Base-by-base conservation (phyloP, 345 rosid genomes). In the Balakata baccata region DNA sequence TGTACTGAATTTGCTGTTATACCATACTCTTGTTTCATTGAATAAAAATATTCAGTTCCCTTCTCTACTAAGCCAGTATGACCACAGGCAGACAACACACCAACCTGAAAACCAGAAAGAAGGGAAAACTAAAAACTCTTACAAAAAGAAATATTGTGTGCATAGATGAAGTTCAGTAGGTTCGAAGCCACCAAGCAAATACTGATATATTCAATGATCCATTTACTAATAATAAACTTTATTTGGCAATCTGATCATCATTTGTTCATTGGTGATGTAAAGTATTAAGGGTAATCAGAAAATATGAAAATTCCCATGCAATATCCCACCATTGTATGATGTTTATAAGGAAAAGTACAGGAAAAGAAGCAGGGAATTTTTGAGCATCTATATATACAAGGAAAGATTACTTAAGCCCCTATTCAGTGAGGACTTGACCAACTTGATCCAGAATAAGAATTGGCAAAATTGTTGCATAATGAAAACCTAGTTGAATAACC, bases 11-110 rank as follows among this genome's bases (percentile, higher is more conserved):
- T 90, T 69, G 92, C 80, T 38, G 23, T 80, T 81, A 88, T 78
- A 37, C 83, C 89, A 69, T 86, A 90, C 61, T 83, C 82, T 76
- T 47, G 85, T 77, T 68, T 79, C 90, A 88, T 90, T 20, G 73
- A 82, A 76, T 85, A 63, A 68, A 90, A 90, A 69, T 79, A 83
- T 61, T 83, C 76, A 39, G 63, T 86, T 34, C 90, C 94, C 77
- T 80, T 83, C 22, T 85, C 88, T 47, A 86, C 83, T 54, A 86
- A 80, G 66, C 94, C 94, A 63, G 87, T 79, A 74, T 90, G 94
- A 80, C 92, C 81, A 69, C 94, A 90, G 17, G 90, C 89, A 72
- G 94, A 86, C 79, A 90, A 47, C 54, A 90, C 88, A 11, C 87
- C 87, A 71, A 90, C 88, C 89, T 86, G 84, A 61, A 70, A 77